Evolutionary conservation across 306 rosid genomes (phyloP).

Genomic region (Macrotyloma uniflorum): DNA sequence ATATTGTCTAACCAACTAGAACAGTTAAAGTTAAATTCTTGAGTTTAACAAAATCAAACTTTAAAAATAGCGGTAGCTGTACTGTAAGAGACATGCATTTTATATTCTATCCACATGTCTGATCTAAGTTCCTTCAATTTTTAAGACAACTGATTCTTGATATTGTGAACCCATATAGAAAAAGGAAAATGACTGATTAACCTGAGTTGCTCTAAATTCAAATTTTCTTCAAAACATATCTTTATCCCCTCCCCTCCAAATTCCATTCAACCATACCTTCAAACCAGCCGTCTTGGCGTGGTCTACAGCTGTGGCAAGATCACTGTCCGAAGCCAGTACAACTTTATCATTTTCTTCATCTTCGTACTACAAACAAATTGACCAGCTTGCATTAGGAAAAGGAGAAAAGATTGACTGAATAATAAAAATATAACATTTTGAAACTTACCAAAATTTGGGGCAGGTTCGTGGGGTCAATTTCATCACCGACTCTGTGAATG

Average conservation of each 20-base stretch:
- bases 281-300: conserved; percentile 87
- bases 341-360: conserved; percentile 92
- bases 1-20: no score
- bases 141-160: neutral
- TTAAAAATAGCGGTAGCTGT: neutral
- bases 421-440: conserved; percentile 19
- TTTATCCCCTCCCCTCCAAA: neutral
- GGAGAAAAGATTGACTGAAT: neutral
- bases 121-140: neutral
- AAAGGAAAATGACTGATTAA: neutral
- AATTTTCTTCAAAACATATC: conserved; percentile 20
- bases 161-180: neutral
- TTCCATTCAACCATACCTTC: conserved; percentile 59
- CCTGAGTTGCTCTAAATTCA: conserved; percentile 1
- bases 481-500: conserved; percentile 79
- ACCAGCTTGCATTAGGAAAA: conserved; percentile 27
- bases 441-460: conserved; percentile 86
- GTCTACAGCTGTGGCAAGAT: conserved; percentile 88
- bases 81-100: neutral
- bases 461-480: conserved; percentile 65
- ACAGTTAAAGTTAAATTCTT: no score
- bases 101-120: neutral
- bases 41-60: neutral
- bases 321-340: conserved; percentile 84
- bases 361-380: conserved; percentile 69